Percentiles rank a stretch among this genome's conserved stretches.
These are phyloP conservation scores for Exutisphaerella laricina DNA, from an alignment of 2,329 filamentous ascomycete species.

Conservation along the genomic window DNA sequence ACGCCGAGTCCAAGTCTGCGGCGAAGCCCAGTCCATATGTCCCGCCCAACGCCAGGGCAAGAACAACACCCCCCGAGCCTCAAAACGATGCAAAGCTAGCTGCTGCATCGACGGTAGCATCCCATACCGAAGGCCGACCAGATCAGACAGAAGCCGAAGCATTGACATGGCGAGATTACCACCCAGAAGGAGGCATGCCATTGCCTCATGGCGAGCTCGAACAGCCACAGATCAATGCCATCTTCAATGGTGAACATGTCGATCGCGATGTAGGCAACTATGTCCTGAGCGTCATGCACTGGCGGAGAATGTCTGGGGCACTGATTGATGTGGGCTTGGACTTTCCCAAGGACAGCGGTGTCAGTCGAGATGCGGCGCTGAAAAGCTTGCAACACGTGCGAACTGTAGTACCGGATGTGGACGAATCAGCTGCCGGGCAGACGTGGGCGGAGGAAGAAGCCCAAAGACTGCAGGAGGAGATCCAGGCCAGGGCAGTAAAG, in stretches of 20 bases:
- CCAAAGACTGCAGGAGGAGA: constrained; percentile 25
- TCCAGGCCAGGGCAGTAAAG: constrained; percentile 29
- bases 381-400: constrained; percentile 33
- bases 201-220: constrained; percentile 29
- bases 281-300: constrained; percentile 35
- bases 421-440: constrained; percentile 32
- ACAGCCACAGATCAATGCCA: constrained; percentile 25
- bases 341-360: constrained; percentile 26
- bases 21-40: no score
- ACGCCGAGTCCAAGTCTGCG: no score
- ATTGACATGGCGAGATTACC: constrained; percentile 36
- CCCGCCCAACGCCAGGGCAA: no score
- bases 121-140: constrained; percentile 26
- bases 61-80: no score
- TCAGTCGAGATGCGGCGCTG: constrained; percentile 27
- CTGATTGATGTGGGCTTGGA: constrained; percentile 33
- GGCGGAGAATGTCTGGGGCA: constrained; percentile 34
- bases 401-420: constrained; percentile 28
- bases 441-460: constrained; percentile 34
- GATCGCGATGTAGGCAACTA: constrained; percentile 33
- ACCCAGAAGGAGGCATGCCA: constrained; percentile 34
- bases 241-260: constrained; percentile 30
- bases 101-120: constrained; percentile 23
- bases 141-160: constrained; percentile 12
- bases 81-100: constrained; percentile 17